Percentiles rank a stretch among this genome's conserved stretches.
These are phyloP conservation scores for Yamadazyma diddensiae DNA, from an alignment of 1,139 yeast genomes.

Conservation along the genomic window DNA sequence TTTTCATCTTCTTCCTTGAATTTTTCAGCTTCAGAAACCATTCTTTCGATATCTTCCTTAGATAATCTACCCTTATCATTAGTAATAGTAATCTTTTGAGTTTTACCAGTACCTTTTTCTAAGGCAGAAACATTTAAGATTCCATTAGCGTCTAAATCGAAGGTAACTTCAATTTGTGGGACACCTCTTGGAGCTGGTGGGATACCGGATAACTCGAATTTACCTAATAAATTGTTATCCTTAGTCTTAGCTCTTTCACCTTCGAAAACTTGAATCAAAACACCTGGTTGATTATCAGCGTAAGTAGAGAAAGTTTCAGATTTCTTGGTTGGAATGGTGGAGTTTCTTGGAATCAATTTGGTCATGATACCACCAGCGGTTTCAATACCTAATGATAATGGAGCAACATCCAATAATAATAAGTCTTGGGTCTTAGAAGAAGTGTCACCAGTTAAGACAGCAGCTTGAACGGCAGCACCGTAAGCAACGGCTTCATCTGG, in stretches of 20 bases:
- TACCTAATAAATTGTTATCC: slow-evolving; percentile 99
- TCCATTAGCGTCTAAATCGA: slow-evolving; percentile 99
- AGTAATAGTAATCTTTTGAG: slow-evolving; percentile 49
- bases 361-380: slow-evolving; percentile 99
- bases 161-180: slow-evolving; percentile 99
- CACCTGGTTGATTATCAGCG: slow-evolving; percentile 99
- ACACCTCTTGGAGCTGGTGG: slow-evolving; percentile 99
- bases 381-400: slow-evolving; percentile 97
- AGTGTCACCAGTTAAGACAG: slow-evolving; percentile 96
- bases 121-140: slow-evolving; percentile 93
- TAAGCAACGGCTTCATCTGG: slow-evolving; percentile 99
- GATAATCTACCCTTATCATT: slow-evolving; percentile 53
- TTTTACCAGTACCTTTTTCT: slow-evolving; percentile 91
- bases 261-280: slow-evolving; percentile 99
- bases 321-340: slow-evolving; percentile 99
- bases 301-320: slow-evolving; percentile 99
- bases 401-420: slow-evolving; percentile 96
- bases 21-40: slow-evolving; percentile 51
- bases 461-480: slow-evolving; percentile 99
- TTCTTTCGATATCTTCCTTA: slow-evolving; percentile 50
- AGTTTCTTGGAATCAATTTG: slow-evolving; percentile 99
- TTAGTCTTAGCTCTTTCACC: slow-evolving; percentile 99
- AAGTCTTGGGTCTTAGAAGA: slow-evolving; percentile 97
- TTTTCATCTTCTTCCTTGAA: slow-evolving; percentile 49
- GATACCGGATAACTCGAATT: slow-evolving; percentile 97